Evolutionary conservation across 345 rosid species (phyloP).

Genomic region (Eucalyptus albens): DNA sequence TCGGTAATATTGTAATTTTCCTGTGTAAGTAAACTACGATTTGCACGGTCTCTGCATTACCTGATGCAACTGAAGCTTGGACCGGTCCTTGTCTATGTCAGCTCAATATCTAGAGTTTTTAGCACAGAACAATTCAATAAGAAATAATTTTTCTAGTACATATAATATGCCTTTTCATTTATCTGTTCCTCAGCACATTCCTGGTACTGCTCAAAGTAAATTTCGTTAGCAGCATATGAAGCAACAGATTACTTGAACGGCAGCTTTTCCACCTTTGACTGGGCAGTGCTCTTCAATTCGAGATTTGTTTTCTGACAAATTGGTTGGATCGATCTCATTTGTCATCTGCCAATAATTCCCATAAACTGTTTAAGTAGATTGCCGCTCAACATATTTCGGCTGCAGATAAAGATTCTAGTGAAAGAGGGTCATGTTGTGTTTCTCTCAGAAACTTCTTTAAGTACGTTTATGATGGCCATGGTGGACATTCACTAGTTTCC

Average conservation of each 20-base stretch:
- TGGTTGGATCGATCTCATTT: not conserved
- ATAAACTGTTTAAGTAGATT: not conserved
- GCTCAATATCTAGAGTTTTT: not conserved
- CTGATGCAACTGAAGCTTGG: not conserved
- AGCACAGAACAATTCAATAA: not conserved
- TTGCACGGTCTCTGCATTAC: not conserved
- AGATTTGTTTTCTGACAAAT: not conserved
- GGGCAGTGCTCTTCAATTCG: not conserved
- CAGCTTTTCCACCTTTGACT: not conserved
- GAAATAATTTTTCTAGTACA: not conserved
- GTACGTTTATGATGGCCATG: not conserved
- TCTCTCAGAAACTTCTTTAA: not conserved
- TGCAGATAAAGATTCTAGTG: not conserved
- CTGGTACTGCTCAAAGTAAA: not conserved
- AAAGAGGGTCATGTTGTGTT: not conserved
- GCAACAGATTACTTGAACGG: not conserved
- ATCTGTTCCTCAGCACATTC: not conserved
- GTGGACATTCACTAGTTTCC: not conserved
- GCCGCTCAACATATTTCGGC: not conserved
- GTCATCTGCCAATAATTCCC: not conserved
- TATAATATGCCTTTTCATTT: not conserved
- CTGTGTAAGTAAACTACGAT: not conserved
- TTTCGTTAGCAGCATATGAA: not conserved
- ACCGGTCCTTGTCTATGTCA: not conserved
- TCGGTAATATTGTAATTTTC: not conserved